Base-by-base conservation (phyloP, 371 early-diverging fungal species). In the Haplosporangium sp. region DNA sequence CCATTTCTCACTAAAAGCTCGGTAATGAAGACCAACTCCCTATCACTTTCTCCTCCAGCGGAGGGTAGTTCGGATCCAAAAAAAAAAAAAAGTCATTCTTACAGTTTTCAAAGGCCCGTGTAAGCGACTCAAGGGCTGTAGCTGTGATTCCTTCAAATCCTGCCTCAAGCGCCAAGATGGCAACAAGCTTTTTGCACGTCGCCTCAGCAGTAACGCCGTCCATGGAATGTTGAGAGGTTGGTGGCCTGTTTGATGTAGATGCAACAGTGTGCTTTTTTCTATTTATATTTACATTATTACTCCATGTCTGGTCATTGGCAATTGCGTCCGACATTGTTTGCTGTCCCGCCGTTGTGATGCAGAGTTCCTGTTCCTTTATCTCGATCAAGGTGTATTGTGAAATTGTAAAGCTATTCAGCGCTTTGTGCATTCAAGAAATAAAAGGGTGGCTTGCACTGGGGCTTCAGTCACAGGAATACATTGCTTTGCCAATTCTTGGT, bases 101-200 rank as follows among this genome's bases (percentile, higher is more conserved):
- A 90, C 90, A 89, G 57, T 72, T 65, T 60, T 85, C 87, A 37
- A 88, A 66, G 19, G 83, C 59, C 67, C 85, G 76, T 4, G 86
- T 77, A 38, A 90, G 70, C 1, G 84, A 59, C 20, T 86, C 81
- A 8, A 90, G 65, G 1, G 89, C 88, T 35, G 85, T 83, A 55
- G 76, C 77, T 10, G 86, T 82, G 58, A 87, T 85, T 19, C 85
- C 84, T 10, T 87, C 82, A 66, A 86, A 90, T 9, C 90, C 90
- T 8, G 83, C 85, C 38, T 66, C 74, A 34, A 79, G 63, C 7
- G 79, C 79, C 15, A 79, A 65, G 37, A 79, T 48, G 11, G 79
- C 62, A 35, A 79, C 65, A 45, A 74, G 40, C 20, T 74, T 74
- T 44, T 67, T 66, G 61, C 67, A 67, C 0, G 74, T 68, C 7